These are phyloP conservation scores for Alternaria alternata DNA, from an alignment of 2,329 filamentous ascomycete genomes.

Conservation along the genomic window DNA sequence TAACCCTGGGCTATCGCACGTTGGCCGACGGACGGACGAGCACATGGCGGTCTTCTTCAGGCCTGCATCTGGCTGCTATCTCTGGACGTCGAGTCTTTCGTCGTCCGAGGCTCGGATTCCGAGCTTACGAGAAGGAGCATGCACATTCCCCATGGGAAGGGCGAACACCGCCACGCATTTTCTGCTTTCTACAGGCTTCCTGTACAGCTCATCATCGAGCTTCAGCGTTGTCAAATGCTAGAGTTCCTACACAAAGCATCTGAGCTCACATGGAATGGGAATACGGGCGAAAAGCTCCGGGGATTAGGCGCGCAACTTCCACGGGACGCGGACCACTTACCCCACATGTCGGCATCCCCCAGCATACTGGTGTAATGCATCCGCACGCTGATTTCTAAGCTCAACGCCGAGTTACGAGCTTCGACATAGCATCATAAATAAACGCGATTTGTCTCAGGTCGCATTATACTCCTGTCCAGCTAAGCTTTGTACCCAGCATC, in stretches of 20 bases:
- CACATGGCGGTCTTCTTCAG: background rate
- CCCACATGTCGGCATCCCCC: constrained; percentile 21
- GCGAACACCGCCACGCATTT: background rate
- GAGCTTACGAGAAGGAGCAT: background rate
- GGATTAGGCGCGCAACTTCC: background rate
- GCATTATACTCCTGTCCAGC: background rate
- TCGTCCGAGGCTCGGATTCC: background rate
- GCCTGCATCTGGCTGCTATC: background rate
- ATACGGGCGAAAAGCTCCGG: constrained; percentile 19
- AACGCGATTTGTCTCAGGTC: background rate
- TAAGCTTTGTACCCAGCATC: background rate
- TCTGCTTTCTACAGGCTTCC: background rate
- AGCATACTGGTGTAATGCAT: constrained; percentile 29
- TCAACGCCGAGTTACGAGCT: constrained; percentile 3
- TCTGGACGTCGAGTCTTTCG: background rate
- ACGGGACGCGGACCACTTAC: constrained; percentile 13
- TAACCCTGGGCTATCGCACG: background rate
- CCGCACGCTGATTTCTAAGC: constrained; percentile 37
- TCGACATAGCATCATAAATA: background rate
- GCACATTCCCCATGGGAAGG: background rate
- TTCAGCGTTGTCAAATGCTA: background rate
- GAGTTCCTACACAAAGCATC: background rate
- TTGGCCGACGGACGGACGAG: background rate
- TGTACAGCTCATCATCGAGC: background rate
- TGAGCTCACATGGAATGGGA: background rate